Conservation (phyloP, 2,329 filamentous ascomycete genomes). For the Sclerotinia nivalis region DNA sequence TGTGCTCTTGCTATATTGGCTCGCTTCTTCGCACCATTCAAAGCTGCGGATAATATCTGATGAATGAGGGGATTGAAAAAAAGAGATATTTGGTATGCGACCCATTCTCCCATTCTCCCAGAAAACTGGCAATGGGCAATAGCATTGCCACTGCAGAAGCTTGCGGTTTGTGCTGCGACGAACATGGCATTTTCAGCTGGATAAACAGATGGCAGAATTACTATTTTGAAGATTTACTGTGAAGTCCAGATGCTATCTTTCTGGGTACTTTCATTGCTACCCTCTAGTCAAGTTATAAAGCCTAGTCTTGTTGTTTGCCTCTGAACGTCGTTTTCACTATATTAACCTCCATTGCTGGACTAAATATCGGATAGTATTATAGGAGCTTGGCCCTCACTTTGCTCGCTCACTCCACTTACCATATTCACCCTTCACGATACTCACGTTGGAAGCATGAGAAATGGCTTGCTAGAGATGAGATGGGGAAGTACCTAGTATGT, state of each 20-base stretch:
- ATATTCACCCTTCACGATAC: too few species aligned
- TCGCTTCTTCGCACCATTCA: background rate
- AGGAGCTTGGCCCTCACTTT: too few species aligned
- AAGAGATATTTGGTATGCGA: slow-evolving; percentile 4
- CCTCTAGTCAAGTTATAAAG: too few species aligned
- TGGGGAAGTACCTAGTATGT: too few species aligned
- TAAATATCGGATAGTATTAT: too few species aligned
- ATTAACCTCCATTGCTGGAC: too few species aligned
- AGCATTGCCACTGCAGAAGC: background rate
- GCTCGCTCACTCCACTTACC: too few species aligned
- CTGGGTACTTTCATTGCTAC: too few species aligned
- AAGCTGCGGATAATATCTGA: background rate
- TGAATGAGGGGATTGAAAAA: slow-evolving; percentile 5
- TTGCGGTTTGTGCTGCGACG: background rate
- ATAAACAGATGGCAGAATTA: background rate
- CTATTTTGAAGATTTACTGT: background rate
- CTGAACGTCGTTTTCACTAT: too few species aligned
- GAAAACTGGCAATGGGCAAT: slow-evolving; percentile 7
- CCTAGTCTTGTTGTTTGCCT: too few species aligned
- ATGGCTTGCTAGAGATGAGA: too few species aligned
- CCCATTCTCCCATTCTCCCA: background rate
- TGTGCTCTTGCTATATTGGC: background rate
- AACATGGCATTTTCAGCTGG: background rate
- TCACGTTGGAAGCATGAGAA: too few species aligned
- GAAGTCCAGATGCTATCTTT: background rate